Base-by-base conservation (phyloP, 768 basidiomycete genomes). In the Suillus lakei region DNA sequence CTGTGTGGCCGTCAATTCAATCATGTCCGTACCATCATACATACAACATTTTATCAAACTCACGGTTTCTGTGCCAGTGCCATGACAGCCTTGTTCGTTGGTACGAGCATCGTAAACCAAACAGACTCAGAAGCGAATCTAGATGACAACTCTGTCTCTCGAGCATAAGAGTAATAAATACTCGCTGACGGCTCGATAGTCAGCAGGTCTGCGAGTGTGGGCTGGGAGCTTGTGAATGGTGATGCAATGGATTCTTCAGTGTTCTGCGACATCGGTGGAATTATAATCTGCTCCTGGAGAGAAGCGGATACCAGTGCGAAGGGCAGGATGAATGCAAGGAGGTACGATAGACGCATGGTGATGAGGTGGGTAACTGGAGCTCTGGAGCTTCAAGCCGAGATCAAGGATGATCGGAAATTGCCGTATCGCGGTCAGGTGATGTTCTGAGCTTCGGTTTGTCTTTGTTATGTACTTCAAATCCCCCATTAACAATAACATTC, bases 31-130 rank as follows among this genome's bases (percentile, higher is more conserved):
- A 30, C 12, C 16, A 3, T 30, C 34, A 61, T 7, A 38, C 12
- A 21, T 12, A 30, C 43, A 4, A 62, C n/a, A n/a, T n/a, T n/a
- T 16, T 48, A n/a, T 13, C 60, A 39, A 1, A 82, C 91, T 78
- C 77, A 96, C 92, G 95, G 95, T 77, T 96, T 95, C 71, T 88
- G 80, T 3, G 88, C 75, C 61, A 95, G 79, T 5, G 89, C 88
- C 86, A 95, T 93, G 18, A 96, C 87, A 10, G 93, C 95, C 75
- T 90, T 92, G 77, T 97, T 96, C 30, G 91, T 92, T 0, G 95
- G 95, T 5, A 90, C 93, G 50, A 97, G 83, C 12, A 96, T 61
- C 0, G 93, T 93, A 62, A 80, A 76, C 8, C 72, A 62, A 21
- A 75, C 72, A 34, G 70, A 62, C 6, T 48, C 51, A 18, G 73